Evolutionary conservation across 1,139 yeast genomes (phyloP), one percentile per base, ranked within the genome.

Genomic region (Suhomyces choctaworum): DNA sequence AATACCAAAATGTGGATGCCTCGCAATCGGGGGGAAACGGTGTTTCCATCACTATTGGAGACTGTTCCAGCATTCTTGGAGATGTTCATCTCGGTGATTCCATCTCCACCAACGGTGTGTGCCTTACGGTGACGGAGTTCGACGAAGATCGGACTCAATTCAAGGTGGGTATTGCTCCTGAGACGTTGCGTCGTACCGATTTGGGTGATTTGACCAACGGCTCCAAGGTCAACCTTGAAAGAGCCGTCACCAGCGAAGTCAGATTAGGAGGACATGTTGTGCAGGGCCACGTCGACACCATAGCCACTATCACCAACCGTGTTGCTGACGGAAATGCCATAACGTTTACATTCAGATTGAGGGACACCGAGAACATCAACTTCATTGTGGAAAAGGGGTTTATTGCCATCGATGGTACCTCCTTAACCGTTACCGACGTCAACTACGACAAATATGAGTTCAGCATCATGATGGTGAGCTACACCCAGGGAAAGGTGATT

Each of bases 251-350:
- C 54, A 48, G 86, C 73, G 89, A 86, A 35, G 89, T 82, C 9
- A 71, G 98, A 44, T 78, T 90, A 53, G 98, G 99, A 17, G 98
- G 99, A 1, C 99, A 92, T 61, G 80, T 90, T 43, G 98, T 92
- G 2, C 98, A 92, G 52, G 99, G 98, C 10, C 99, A 92, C 64
- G 90, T 94, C 22, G 98, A 92, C 56, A 87, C 97, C 0, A 72
- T 82, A 20, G 97, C 96, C 4, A 62, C 63, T 21, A 84, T 94
- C 25, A 73, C 74, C 1, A 58, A 62, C 2, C 70, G 64, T 22
- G 62, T 46, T 6, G 63, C 75, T 0, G 97, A 90, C 52, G 94
- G 85, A 3, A 86, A 89, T 59, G 84, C 97, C 2, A 66, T 89
- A 23, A 70, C 82, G 2, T 83, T 80, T 54, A 84, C 88, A 2